Evolutionary conservation across 106 monocot genomes (phyloP).

Genomic region (Apostasia ramifera): DNA sequence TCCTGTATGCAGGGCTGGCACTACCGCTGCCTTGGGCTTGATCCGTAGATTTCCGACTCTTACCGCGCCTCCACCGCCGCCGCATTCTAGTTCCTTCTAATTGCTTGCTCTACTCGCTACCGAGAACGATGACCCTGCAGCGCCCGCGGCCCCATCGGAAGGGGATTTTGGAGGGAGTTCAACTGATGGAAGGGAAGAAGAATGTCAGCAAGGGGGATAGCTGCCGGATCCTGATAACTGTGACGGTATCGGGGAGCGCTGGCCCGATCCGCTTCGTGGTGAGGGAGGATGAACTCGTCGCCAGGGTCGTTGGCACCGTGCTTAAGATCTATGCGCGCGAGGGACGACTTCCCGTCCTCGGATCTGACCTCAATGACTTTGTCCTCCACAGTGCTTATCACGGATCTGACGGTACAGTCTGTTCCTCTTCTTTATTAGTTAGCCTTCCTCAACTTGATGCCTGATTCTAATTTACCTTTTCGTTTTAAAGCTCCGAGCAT

Average conservation of each 20-base stretch:
- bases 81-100: background rate
- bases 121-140: background rate
- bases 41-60: background rate
- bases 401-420: constrained; percentile 41
- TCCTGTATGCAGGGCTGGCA: constrained; percentile 14
- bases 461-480: background rate
- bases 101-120: too few species aligned
- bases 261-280: constrained; percentile 68
- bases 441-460: too few species aligned
- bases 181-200: constrained; percentile 8
- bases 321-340: constrained; percentile 53
- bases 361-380: constrained; percentile 44
- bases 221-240: constrained; percentile 43
- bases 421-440: too few species aligned
- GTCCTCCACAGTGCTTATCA: constrained; percentile 44
- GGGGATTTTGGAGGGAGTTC: background rate
- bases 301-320: constrained; percentile 38
- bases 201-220: background rate
- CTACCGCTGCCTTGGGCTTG: constrained; percentile 3
- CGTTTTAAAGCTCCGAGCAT: background rate
- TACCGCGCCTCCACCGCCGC: background rate
- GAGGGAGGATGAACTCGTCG: constrained; percentile 47
- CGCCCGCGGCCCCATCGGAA: background rate
- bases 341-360: constrained; percentile 66
- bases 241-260: constrained; percentile 55